Evolutionary conservation across 352 stramenopile species (phyloP), one percentile per base, ranked within the genome.

Genomic region (Blastocystis sp.): DNA sequence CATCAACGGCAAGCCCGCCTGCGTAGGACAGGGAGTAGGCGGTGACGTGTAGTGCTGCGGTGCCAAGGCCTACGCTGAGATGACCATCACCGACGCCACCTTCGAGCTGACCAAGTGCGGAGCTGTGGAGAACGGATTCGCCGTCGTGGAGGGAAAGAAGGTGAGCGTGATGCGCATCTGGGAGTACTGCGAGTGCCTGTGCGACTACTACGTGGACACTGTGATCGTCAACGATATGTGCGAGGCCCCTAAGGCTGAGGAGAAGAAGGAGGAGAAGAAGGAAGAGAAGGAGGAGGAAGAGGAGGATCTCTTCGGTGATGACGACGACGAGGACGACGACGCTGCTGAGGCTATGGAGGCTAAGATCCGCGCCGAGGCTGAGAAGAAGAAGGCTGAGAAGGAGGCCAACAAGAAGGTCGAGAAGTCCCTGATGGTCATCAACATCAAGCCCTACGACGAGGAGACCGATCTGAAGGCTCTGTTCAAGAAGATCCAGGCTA

Each of bases 401-500:
- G 46, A 75, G 63, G 46, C 38, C 11, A 75, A 75, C 63, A 61
- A 75, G 46, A 57, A 57, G 44, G 34, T 57, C 11, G 67, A 38
- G 44, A 78, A 38, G 51, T 56, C 34, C n/a, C 34, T 64, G 51
- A 14, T 56, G 44, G 34, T 78, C n/a, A 57, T 78, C 51, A 32
- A 78, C 51, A 44, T 78, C 67, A 78, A 78, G 67, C 67, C 67
- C 51, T 64, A 54, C 51, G 67, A 78, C 44, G 67, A 57, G 44
- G 67, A 78, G 51, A 78, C 67, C 7, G 67, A 78, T 56, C 67
- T 78, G 44, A 78, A 78, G 46, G 67, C 67, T 78, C 67, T 78
- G 44, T 57, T 64, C 51, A 36, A 78, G 44, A 78, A 78, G 67
- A 78, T 56, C 51, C 44, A 29, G 9, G 67, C 36, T 14, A 78